Evolutionary conservation across 2,329 filamentous ascomycete species (phyloP).

Genomic region (Pseudopithomyces chartarum): DNA sequence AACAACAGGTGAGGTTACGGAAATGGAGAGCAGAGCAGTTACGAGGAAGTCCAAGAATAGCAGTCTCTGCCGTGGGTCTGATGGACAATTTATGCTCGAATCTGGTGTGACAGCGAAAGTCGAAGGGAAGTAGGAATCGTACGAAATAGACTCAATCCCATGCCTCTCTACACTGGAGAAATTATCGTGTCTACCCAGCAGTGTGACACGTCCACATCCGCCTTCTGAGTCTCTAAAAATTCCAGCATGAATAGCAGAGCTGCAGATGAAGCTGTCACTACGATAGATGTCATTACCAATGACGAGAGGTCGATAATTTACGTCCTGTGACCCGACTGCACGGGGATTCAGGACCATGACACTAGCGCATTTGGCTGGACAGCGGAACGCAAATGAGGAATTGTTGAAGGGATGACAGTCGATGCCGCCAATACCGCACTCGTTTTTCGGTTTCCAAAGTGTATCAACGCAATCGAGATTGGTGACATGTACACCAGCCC

Average conservation of each 20-base stretch:
- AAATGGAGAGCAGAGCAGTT: constrained; percentile 74
- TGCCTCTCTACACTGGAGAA: constrained; percentile 68
- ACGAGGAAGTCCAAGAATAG: constrained; percentile 79
- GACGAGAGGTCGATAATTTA: constrained; percentile 60
- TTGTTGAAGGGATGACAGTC: constrained; percentile 76
- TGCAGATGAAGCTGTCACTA: constrained; percentile 89
- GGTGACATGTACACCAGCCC: constrained; percentile 68
- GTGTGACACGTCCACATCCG: constrained; percentile 78
- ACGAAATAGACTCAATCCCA: constrained; percentile 76
- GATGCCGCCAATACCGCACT: constrained; percentile 74
- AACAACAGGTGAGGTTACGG: constrained; percentile 73
- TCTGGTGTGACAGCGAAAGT: constrained; percentile 76
- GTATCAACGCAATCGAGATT: constrained; percentile 70
- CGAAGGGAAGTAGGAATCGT: constrained; percentile 86
- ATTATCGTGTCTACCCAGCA: constrained; percentile 68
- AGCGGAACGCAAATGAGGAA: constrained; percentile 72
- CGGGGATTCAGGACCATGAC: constrained; percentile 71
- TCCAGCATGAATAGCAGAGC: constrained; percentile 82
- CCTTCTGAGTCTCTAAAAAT: constrained; percentile 70
- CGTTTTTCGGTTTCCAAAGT: constrained; percentile 73
- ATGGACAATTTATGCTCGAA: constrained; percentile 65
- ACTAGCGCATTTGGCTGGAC: constrained; percentile 71
- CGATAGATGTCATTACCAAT: constrained; percentile 73
- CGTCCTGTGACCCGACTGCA: constrained; percentile 71
- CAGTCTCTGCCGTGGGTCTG: constrained; percentile 78